Evolutionary conservation across 495 filamentous ascomycete genomes (phyloP).

Genomic region (Penicillium samsonianum): DNA sequence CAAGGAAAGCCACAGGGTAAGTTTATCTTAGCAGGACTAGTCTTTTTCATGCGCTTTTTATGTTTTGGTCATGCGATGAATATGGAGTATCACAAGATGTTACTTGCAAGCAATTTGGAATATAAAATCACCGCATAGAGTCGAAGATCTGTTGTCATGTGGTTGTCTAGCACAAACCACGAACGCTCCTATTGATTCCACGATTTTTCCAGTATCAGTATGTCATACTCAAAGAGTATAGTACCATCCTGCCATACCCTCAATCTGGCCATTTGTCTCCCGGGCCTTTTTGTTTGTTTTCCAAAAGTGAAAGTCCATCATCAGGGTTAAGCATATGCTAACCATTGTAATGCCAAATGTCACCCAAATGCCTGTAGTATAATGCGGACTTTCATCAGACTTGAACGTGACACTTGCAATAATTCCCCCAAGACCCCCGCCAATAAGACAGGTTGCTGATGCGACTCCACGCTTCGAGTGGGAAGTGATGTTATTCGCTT

Average conservation of each 20-base stretch:
- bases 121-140: neutral
- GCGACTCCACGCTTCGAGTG: slow-evolving; percentile 3
- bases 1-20: too few species aligned
- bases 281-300: slow-evolving; percentile 1
- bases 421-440: neutral
- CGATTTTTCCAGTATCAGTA: neutral
- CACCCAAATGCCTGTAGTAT: slow-evolving; percentile 7
- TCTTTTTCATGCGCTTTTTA: neutral
- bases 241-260: slow-evolving; percentile 1
- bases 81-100: neutral
- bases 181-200: neutral
- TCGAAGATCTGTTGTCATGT: neutral
- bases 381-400: slow-evolving; percentile 5
- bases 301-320: slow-evolving; percentile 5
- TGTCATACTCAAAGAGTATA: neutral
- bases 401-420: slow-evolving; percentile 1
- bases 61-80: neutral
- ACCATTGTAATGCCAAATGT: slow-evolving; percentile 1
- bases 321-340: neutral
- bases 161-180: neutral
- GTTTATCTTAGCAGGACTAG: neutral
- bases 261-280: slow-evolving; percentile 1
- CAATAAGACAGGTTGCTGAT: slow-evolving; percentile 2
- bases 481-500: slow-evolving; percentile 5
- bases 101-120: neutral